Percentiles rank a stretch among this genome's conserved stretches.
Conservation (phyloP, 2,329 filamentous ascomycete species). For the Thielaviopsis punctulata region DNA sequence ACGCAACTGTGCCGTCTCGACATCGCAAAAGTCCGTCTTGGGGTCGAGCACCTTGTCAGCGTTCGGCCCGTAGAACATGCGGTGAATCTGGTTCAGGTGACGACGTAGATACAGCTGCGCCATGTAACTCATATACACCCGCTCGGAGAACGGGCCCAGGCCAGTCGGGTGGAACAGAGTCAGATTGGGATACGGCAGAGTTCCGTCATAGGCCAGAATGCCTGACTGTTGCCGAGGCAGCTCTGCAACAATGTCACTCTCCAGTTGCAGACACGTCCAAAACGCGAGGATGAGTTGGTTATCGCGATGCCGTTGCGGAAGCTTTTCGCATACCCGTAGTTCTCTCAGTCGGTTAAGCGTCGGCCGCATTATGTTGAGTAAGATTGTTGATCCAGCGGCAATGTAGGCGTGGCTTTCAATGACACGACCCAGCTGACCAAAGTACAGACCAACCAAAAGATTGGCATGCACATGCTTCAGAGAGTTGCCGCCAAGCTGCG, state of each 20-base stretch:
- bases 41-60: slow-evolving; percentile 14
- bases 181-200: slow-evolving; percentile 50
- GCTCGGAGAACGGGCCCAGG: slow-evolving; percentile 24
- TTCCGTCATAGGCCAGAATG: slow-evolving; percentile 42
- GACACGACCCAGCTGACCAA: slow-evolving; percentile 72
- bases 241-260: slow-evolving; percentile 89
- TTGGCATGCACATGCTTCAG: slow-evolving; percentile 72
- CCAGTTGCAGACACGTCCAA: slow-evolving; percentile 86
- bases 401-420: slow-evolving; percentile 63
- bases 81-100: slow-evolving; percentile 45
- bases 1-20: slow-evolving; percentile 19
- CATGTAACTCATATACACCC: slow-evolving; percentile 41
- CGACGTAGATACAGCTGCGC: slow-evolving; percentile 49
- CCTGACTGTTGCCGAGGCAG: slow-evolving; percentile 46
- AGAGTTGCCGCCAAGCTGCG: slow-evolving; percentile 60
- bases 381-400: slow-evolving; percentile 34
- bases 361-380: slow-evolving; percentile 61
- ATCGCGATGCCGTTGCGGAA: slow-evolving; percentile 25
- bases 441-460: slow-evolving; percentile 73
- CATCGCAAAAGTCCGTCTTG: slow-evolving; percentile 24
- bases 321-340: slow-evolving; percentile 21
- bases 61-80: slow-evolving; percentile 33
- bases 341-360: slow-evolving; percentile 33
- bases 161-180: slow-evolving; percentile 15
- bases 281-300: slow-evolving; percentile 62